Evolutionary conservation across 2,329 filamentous ascomycete genomes (phyloP), one percentile per base, ranked within the genome.

Genomic region (Clathrospora elynae): DNA sequence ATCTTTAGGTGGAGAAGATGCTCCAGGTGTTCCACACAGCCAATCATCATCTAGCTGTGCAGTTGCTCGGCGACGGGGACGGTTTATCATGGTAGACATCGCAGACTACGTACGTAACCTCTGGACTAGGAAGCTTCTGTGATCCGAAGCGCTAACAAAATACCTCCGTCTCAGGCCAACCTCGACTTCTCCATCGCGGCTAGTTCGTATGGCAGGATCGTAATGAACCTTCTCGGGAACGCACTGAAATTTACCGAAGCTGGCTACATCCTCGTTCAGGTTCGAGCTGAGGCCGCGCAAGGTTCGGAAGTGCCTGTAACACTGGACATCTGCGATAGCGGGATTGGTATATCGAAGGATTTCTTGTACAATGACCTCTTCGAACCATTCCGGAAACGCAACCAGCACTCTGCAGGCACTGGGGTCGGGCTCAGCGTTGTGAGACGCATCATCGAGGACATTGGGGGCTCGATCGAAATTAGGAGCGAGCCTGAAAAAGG

Each of bases 131-230:
- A 11, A 6, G 11, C 17, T 7, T 4, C 4, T 29, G 26, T 3
- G 7, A n/a, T n/a, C n/a, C 11, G 4, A 9, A 14, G 12, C 17
- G 10, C 13, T 6, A 13, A 5, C 7, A 14, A 4, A 5, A 14
- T 5, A 14, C 12, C 6, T 13, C 11, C 4, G 6, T 24, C n/a
- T 3, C n/a, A 32, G 29, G 23, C 46, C 5, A 47, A 51, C 12
- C 78, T 76, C 71, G 51, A 57, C 6, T 74, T 75, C 10, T 53
- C 32, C 4, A 23, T 64, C 9, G 68, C 78, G 0, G 42, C 50
- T 2, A 61, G 63, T 1, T 50, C 57, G 6, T 65, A 55, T 49
- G 54, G 53, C 25, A 33, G 65, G 23, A 55, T 67, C 17, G 41
- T 68, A 2, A 63, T 66, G 59, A 49, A 68, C 28, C 34, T 67